Evolutionary conservation across 129 eudicot species (phyloP).

Genomic region (Arctium lappa): DNA sequence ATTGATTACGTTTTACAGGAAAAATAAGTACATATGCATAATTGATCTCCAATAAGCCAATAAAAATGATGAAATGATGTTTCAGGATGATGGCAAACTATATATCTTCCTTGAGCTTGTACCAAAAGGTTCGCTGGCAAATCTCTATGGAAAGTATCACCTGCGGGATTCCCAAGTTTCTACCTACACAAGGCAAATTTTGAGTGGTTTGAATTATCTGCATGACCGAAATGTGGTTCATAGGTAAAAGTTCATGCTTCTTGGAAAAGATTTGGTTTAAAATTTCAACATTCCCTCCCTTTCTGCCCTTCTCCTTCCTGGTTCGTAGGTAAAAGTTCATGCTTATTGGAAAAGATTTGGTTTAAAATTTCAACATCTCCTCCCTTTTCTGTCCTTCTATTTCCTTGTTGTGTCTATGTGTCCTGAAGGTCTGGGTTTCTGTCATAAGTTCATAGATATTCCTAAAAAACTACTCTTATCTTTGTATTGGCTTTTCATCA

Average conservation of each 20-base stretch:
- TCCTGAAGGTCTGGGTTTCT: background rate
- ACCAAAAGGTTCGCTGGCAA: conserved; percentile 78
- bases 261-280: background rate
- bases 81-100: conserved; percentile 69
- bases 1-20: background rate
- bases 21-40: background rate
- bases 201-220: conserved; percentile 70
- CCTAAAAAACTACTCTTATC: background rate
- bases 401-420: background rate
- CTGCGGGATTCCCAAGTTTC: conserved; percentile 74
- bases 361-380: background rate
- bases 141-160: conserved; percentile 55
- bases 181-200: conserved; percentile 85
- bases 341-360: background rate
- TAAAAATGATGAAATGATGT: conserved; percentile 15
- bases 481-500: background rate
- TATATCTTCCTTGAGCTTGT: conserved; percentile 87
- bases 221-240: conserved; percentile 74
- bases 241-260: conserved; percentile 45
- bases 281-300: background rate
- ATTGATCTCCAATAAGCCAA: background rate
- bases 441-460: background rate
- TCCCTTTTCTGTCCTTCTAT: background rate
- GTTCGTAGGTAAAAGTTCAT: conserved; percentile 67
- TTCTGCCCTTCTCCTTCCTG: conserved; percentile 1